Conservation (phyloP, 305 asterid genomes). For the Fraxinus albicans region DNA sequence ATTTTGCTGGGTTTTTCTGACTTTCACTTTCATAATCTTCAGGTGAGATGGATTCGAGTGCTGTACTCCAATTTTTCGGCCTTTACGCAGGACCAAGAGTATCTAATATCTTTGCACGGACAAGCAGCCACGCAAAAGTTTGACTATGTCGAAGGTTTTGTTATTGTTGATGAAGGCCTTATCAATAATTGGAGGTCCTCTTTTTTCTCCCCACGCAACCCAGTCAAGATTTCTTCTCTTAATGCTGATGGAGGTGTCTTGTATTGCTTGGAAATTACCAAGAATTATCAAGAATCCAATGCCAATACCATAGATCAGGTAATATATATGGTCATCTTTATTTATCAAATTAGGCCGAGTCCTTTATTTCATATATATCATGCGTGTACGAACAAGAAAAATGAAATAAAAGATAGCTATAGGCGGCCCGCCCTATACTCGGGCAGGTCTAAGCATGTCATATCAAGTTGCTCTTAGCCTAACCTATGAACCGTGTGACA, state of each 20-base stretch:
- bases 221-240: conserved; percentile 60
- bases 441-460: not conserved
- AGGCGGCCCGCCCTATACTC: not conserved
- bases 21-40: not conserved
- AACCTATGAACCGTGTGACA: not conserved
- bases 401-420: not conserved
- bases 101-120: conserved; percentile 57
- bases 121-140: conserved; percentile 40
- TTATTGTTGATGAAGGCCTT: conserved; percentile 73
- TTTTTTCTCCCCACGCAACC: conserved; percentile 66
- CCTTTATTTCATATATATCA: not conserved
- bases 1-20: not conserved
- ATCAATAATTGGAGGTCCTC: conserved; percentile 87
- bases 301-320: conserved; percentile 57
- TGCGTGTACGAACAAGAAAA: not conserved
- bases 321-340: not conserved
- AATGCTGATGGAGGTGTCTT: conserved; percentile 55
- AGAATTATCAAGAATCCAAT: conserved; percentile 46
- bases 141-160: conserved; percentile 82
- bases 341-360: not conserved
- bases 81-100: conserved; percentile 74
- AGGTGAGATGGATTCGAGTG: conserved; percentile 87
- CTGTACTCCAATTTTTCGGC: conserved; percentile 61
- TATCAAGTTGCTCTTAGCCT: not conserved
- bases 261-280: conserved; percentile 71